A percentile compares a stretch with the other conserved stretches of the same genome.
phyloP scores from a whole-genome alignment of 2,329 filamentous ascomycete genomes.

The Talaromyces sp. region DNA sequence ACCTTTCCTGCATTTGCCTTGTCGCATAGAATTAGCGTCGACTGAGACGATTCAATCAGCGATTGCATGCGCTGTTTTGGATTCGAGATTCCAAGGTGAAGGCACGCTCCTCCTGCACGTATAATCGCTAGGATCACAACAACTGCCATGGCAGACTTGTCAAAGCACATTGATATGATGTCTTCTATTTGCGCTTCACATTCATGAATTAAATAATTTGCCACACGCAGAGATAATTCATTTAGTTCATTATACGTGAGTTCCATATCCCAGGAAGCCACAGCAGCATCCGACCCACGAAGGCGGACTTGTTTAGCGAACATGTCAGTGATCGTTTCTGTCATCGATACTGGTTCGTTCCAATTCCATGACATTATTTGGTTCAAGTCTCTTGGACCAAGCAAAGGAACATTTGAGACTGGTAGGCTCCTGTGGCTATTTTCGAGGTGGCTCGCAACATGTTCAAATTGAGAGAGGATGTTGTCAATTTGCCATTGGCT shows the following conservation, averaged over 20 bases:
- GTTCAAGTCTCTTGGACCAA: too few species aligned
- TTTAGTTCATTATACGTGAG: constrained; percentile 24
- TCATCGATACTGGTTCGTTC: too few species aligned
- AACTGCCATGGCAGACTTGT: constrained; percentile 1
- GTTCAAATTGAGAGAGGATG: too few species aligned
- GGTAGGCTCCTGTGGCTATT: too few species aligned
- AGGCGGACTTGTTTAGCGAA: background rate
- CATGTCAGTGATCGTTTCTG: background rate
- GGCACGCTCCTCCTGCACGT: background rate
- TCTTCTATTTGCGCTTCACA: background rate
- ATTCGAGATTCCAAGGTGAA: background rate
- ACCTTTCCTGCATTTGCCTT: background rate
- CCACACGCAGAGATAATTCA: constrained; percentile 24
- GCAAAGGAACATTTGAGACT: too few species aligned
- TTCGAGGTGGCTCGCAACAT: too few species aligned
- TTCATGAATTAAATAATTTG: constrained; percentile 15
- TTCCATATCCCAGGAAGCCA: constrained; percentile 25
- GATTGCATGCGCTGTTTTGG: background rate
- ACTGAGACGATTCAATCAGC: background rate
- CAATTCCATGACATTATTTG: too few species aligned
- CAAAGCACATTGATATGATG: constrained; percentile 1
- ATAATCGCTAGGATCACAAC: constrained; percentile 2
- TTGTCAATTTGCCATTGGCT: too few species aligned
- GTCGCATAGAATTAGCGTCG: background rate
- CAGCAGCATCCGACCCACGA: constrained; percentile 11